These are phyloP conservation scores for Gymnopilus dilepis DNA, from an alignment of 768 basidiomycete genomes.

Conservation along the genomic window DNA sequence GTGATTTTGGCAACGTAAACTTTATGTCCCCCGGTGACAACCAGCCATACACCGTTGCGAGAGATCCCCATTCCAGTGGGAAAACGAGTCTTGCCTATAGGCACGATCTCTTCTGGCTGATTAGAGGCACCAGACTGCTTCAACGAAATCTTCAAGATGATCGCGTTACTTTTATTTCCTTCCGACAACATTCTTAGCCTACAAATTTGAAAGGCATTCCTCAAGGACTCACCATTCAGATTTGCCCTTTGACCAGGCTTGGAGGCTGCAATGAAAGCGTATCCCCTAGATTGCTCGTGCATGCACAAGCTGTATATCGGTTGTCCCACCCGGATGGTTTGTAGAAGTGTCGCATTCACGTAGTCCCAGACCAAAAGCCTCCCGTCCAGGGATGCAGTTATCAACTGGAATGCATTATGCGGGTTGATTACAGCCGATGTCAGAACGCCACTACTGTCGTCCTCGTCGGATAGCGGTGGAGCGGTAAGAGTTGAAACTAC, in stretches of 20 bases:
- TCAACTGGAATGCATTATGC: conserved; percentile 86
- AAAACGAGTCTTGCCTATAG: conserved; percentile 70
- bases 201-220: background rate
- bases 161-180: conserved; percentile 61
- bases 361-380: conserved; percentile 92
- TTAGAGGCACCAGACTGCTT: conserved; percentile 49
- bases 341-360: conserved; percentile 79
- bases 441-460: conserved; percentile 54
- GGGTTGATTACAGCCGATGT: conserved; percentile 82
- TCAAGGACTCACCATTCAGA: conserved; percentile 34
- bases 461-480: conserved; percentile 43
- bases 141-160: conserved; percentile 69
- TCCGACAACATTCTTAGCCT: conserved; percentile 17
- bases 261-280: conserved; percentile 72
- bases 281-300: conserved; percentile 70
- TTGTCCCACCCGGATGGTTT: conserved; percentile 71
- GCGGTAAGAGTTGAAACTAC: conserved; percentile 83
- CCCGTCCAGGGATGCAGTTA: conserved; percentile 87
- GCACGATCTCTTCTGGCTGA: conserved; percentile 53
- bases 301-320: conserved; percentile 75
- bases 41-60: conserved; percentile 77
- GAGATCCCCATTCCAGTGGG: conserved; percentile 74
- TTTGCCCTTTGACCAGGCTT: conserved; percentile 50
- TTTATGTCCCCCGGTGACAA: conserved; percentile 76
- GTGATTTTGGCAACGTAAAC: conserved; percentile 73